Evolutionary conservation across 2,329 filamentous ascomycete species (phyloP).

Genomic region (Fusarium praegraminearum): DNA sequence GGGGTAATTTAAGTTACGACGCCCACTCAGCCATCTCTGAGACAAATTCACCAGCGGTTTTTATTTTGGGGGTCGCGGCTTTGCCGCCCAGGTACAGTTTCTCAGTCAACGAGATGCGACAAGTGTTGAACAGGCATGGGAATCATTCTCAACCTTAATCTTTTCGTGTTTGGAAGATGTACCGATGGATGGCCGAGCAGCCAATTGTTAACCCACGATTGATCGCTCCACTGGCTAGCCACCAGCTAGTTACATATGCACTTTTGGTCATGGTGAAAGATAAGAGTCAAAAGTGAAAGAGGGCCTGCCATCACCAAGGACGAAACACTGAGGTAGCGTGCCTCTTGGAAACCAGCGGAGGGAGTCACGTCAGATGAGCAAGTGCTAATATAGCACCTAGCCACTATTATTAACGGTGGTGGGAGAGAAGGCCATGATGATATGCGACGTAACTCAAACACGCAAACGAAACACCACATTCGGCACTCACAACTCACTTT

Average conservation of each 20-base stretch:
- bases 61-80: constrained; percentile 21
- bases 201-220: constrained; percentile 6
- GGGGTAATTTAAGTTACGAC: constrained; percentile 33
- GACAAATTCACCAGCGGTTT: constrained; percentile 21
- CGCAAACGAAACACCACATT: constrained; percentile 14
- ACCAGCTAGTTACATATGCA: constrained; percentile 6
- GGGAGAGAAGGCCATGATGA: constrained; percentile 31
- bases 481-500: neutral
- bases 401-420: constrained; percentile 24
- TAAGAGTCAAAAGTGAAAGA: neutral
- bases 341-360: constrained; percentile 14
- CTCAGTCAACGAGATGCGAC: constrained; percentile 11
- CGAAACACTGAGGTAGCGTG: neutral
- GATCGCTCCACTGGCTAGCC: constrained; percentile 17
- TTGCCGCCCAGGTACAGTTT: constrained; percentile 27
- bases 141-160: neutral
- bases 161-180: constrained; percentile 1
- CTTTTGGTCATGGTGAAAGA: constrained; percentile 2
- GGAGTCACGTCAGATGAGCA: constrained; percentile 32
- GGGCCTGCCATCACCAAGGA: neutral
- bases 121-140: constrained; percentile 2
- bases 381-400: constrained; percentile 20
- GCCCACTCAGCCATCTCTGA: constrained; percentile 9
- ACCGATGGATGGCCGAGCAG: constrained; percentile 11
- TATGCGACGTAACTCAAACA: constrained; percentile 25